Evolutionary conservation across 768 basidiomycete species (phyloP).

Genomic region (Boletellus ananiceps): DNA sequence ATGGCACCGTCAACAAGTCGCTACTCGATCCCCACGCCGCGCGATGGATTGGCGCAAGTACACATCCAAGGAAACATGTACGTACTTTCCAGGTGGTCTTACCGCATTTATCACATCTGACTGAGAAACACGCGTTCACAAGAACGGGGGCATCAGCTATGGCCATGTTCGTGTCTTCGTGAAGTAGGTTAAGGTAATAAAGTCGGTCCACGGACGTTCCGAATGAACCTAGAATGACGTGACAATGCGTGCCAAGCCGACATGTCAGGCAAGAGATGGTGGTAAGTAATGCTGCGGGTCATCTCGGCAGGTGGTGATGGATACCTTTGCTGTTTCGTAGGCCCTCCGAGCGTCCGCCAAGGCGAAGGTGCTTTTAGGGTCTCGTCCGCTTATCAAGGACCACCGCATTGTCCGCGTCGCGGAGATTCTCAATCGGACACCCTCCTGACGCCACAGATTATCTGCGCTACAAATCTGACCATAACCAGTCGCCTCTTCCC

Average conservation of each 20-base stretch:
- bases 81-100: conserved; percentile 72
- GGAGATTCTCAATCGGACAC: conserved; percentile 6
- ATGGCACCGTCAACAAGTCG: conserved; percentile 10
- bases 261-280: background rate
- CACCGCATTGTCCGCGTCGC: conserved; percentile 1
- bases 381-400: background rate
- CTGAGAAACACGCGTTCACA: conserved; percentile 51
- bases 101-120: conserved; percentile 56
- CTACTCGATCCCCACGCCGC: conserved; percentile 13
- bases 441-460: background rate
- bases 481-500: conserved; percentile 12
- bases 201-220: conserved; percentile 19
- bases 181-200: conserved; percentile 33
- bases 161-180: conserved; percentile 23
- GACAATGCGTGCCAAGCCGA: conserved; percentile 10
- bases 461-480: conserved; percentile 4
- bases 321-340: conserved; percentile 11
- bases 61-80: conserved; percentile 27
- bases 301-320: conserved; percentile 7
- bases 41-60: conserved; percentile 16
- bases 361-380: conserved; percentile 1
- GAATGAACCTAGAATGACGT: conserved; percentile 19
- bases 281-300: background rate
- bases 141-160: conserved; percentile 29
- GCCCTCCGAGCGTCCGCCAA: background rate